Conservation (phyloP, 2,329 filamentous ascomycete species). For the Calonectria hawksworthii region DNA sequence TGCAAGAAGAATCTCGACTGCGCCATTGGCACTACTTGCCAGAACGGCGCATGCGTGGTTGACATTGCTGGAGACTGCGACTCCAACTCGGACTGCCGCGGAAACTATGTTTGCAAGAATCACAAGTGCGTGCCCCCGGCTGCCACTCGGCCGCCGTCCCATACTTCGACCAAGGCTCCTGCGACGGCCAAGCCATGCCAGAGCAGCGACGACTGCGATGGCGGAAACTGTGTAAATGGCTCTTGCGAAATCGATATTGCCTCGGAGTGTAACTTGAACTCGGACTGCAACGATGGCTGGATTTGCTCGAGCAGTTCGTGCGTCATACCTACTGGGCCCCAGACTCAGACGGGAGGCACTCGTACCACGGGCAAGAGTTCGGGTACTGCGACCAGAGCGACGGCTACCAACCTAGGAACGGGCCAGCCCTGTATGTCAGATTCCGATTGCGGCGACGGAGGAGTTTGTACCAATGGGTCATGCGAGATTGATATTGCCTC, state of each 20-base stretch:
- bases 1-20: not conserved
- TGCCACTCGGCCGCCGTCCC: not conserved
- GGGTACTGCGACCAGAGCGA: not conserved
- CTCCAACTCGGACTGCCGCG: not conserved
- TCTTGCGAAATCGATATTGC: not conserved
- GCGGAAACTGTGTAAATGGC: not conserved
- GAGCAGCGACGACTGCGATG: not conserved
- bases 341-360: not conserved
- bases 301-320: not conserved
- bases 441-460: not conserved
- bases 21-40: not conserved
- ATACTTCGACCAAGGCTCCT: not conserved
- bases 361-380: not conserved
- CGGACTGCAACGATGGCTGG: not conserved
- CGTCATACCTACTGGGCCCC: not conserved
- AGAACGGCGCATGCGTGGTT: not conserved
- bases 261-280: not conserved
- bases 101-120: not conserved
- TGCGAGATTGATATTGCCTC: not conserved
- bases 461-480: not conserved
- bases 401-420: not conserved
- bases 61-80: not conserved
- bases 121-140: not conserved
- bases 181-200: not conserved
- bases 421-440: not conserved